phyloP scores from a whole-genome alignment of 1,284 basidiomycete genomes.

The Trichosporon asahii region DNA sequence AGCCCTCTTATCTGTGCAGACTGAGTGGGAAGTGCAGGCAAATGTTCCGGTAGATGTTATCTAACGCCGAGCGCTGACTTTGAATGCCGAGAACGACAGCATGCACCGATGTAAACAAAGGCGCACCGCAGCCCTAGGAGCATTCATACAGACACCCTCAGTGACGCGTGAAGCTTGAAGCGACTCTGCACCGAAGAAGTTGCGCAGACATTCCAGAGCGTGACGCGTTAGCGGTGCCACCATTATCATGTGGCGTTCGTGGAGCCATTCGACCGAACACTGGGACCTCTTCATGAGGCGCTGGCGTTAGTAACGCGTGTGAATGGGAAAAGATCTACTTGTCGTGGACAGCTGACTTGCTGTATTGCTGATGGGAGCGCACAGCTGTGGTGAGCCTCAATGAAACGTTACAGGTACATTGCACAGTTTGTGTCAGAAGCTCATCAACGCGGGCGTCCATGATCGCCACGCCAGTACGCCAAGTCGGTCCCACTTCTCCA shows the following conservation, averaged over 20 bases:
- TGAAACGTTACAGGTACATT: neutral
- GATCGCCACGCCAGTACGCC: neutral
- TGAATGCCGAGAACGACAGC: too few relatives aligned
- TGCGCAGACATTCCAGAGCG: neutral
- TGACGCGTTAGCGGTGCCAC: neutral
- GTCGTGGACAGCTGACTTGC: neutral
- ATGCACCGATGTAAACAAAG: too few relatives aligned
- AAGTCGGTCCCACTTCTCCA: neutral
- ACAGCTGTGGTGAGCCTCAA: neutral
- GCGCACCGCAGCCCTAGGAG: too few relatives aligned
- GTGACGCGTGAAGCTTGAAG: too few relatives aligned
- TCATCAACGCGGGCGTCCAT: neutral
- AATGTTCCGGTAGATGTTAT: too few relatives aligned
- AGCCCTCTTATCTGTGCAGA: too few relatives aligned
- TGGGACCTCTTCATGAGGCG: neutral
- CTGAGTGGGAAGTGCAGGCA: too few relatives aligned
- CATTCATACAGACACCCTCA: too few relatives aligned
- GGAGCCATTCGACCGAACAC: neutral
- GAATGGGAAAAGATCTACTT: neutral
- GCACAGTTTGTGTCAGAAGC: neutral
- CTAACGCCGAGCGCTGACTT: too few relatives aligned
- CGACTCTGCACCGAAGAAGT: neutral
- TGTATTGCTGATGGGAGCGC: neutral
- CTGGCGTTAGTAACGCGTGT: neutral
- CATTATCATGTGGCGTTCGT: neutral